Percentiles rank a stretch among this genome's conserved stretches.
Evolutionary conservation across 2,329 filamentous ascomycete species (phyloP).

Genomic region (Penicillium nordicum): DNA sequence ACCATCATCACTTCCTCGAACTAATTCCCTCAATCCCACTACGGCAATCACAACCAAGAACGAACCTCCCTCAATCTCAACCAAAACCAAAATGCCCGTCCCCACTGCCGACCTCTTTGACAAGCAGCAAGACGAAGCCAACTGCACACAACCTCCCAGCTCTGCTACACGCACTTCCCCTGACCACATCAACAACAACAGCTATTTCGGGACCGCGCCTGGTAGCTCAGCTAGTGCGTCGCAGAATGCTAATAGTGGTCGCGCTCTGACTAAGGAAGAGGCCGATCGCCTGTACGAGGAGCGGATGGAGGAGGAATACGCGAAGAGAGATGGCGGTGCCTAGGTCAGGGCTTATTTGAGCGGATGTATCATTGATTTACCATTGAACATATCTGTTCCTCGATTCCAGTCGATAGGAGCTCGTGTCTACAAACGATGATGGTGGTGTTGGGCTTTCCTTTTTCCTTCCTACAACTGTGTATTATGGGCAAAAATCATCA

Average conservation of each 20-base stretch:
- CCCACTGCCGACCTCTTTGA: conserved; percentile 20
- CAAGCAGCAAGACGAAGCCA: conserved; percentile 14
- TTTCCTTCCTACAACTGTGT: neutral
- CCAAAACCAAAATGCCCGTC: conserved; percentile 20
- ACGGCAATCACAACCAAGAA: neutral
- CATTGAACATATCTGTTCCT: neutral
- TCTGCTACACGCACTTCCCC: neutral
- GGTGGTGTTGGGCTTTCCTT: neutral
- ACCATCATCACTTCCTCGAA: no score
- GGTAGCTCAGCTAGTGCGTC: conserved; percentile 19
- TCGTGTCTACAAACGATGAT: neutral
- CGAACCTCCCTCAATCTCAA: neutral
- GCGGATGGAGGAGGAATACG: conserved; percentile 48
- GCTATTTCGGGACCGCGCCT: conserved; percentile 15
- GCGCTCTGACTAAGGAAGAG: conserved; percentile 40
- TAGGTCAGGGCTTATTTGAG: conserved; percentile 12
- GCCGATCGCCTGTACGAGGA: conserved; percentile 45
- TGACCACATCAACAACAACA: conserved; percentile 6
- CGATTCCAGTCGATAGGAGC: neutral
- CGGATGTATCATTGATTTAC: neutral
- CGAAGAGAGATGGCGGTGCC: conserved; percentile 45
- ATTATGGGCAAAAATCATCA: neutral
- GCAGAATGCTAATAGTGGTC: conserved; percentile 19
- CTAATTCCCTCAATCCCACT: neutral
- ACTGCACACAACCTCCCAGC: conserved; percentile 8